Percentiles rank a stretch among this genome's conserved stretches.
These are phyloP conservation scores for Dactylorhiza incarnata DNA, from an alignment of 106 monocot genomes.

Conservation along the genomic window DNA sequence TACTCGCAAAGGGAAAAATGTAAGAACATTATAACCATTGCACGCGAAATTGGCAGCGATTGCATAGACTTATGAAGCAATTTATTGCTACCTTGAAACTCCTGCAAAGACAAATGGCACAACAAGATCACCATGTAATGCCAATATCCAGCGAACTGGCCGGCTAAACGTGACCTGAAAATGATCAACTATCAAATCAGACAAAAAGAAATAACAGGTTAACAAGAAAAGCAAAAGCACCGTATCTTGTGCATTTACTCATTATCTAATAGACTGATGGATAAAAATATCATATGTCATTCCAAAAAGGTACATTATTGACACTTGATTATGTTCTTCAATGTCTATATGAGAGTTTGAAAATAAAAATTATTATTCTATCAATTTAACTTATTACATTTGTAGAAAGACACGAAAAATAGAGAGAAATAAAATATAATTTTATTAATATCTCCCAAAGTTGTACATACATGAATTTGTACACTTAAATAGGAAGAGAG, in stretches of 20 bases:
- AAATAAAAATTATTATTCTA: no score
- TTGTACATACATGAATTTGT: no score
- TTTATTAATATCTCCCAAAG: no score
- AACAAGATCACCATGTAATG: constrained; percentile 63
- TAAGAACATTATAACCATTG: neutral
- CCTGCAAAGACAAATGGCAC: constrained; percentile 85
- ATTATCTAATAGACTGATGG: neutral
- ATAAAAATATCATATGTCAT: neutral
- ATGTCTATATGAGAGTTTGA: no score
- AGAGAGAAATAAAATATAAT: no score
- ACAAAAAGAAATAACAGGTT: neutral
- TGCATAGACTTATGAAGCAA: neutral
- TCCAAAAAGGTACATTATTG: neutral
- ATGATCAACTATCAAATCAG: neutral
- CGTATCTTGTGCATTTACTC: neutral
- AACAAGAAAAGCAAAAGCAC: neutral
- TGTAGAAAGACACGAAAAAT: no score
- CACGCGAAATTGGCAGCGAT: neutral
- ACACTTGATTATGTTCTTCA: neutral
- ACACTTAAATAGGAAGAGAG: no score
- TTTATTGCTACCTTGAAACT: constrained; percentile 53
- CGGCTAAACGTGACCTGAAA: constrained; percentile 78
- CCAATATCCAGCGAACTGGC: constrained; percentile 93
- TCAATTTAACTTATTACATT: no score
- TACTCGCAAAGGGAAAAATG: neutral